Evolutionary conservation across 192 early-diverging fungal species (phyloP).

Genomic region (Chytriomyces sp.): DNA sequence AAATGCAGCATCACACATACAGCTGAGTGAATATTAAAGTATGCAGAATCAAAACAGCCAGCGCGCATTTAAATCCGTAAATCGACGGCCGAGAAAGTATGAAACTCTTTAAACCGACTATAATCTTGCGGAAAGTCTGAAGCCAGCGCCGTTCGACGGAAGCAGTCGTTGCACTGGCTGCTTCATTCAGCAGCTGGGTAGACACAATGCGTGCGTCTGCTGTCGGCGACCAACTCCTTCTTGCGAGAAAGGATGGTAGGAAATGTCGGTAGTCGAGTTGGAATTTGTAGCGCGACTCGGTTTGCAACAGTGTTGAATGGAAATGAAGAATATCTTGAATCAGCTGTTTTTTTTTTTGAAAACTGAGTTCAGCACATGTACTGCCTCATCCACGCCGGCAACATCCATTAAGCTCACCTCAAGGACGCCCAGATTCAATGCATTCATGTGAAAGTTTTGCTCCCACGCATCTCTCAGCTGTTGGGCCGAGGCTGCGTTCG

Average conservation of each 20-base stretch:
- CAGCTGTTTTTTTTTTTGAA: neutral
- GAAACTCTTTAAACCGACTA: neutral
- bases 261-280: neutral
- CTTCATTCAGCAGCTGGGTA: neutral
- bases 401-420: neutral
- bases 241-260: neutral
- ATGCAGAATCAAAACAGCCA: neutral
- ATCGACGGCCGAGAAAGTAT: neutral
- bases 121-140: neutral
- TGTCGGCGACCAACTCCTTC: constrained; percentile 2
- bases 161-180: neutral
- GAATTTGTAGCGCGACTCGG: neutral
- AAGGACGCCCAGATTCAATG: neutral
- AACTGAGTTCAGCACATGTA: neutral
- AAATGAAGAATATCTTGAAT: neutral
- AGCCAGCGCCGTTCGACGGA: neutral
- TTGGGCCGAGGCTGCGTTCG: too few species aligned
- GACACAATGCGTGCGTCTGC: neutral
- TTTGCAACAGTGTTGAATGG: neutral
- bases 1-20: neutral
- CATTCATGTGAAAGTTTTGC: neutral
- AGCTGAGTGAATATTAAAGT: neutral
- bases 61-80: constrained; percentile 15
- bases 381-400: neutral
- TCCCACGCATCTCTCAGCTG: neutral